A percentile compares a stretch with the other conserved stretches of the same genome.
These are phyloP conservation scores for Cytospora mali DNA, from an alignment of 2,329 filamentous ascomycete species.

Conservation along the genomic window DNA sequence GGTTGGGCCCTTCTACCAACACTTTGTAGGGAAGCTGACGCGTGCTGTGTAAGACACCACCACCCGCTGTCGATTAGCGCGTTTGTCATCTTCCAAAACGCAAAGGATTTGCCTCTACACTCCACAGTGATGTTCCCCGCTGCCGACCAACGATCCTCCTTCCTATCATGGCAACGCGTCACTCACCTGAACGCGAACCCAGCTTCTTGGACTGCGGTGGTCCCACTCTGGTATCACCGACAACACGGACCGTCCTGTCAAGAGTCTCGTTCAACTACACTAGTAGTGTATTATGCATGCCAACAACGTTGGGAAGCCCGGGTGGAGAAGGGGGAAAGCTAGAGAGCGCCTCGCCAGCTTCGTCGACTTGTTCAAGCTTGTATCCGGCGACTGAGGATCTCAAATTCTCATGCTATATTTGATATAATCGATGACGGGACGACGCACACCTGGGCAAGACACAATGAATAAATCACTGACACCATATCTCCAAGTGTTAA, in stretches of 20 bases:
- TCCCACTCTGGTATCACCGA: background rate
- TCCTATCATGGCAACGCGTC: constrained; percentile 12
- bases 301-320: background rate
- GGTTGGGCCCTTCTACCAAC: background rate
- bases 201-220: background rate
- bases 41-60: constrained; percentile 2
- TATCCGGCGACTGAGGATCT: background rate
- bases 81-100: background rate
- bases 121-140: background rate
- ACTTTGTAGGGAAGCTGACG: constrained; percentile 17
- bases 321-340: too few species aligned
- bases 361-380: background rate
- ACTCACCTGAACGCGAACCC: background rate
- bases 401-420: too few species aligned
- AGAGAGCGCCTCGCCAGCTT: too few species aligned
- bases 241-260: too few species aligned
- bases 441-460: too few species aligned
- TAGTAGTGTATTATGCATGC: background rate
- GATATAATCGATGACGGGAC: too few species aligned
- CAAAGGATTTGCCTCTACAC: background rate
- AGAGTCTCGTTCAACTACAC: too few species aligned
- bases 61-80: too few species aligned
- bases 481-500: too few species aligned
- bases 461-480: too few species aligned
- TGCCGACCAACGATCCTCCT: background rate